phyloP scores from a whole-genome alignment of 2,329 filamentous ascomycete species.

The Herpotrichia juniperi region DNA sequence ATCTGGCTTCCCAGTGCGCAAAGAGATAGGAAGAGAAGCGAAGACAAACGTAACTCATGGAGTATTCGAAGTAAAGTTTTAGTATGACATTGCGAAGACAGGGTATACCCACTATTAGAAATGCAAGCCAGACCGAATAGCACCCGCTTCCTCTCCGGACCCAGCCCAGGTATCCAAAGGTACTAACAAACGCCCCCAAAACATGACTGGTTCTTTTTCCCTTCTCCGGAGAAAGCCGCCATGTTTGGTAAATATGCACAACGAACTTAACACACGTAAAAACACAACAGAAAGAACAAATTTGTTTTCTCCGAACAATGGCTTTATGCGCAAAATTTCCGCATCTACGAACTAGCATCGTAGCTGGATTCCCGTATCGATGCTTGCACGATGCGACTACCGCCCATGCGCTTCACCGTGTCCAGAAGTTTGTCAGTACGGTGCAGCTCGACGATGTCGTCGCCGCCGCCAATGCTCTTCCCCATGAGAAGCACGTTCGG shows the following conservation, averaged over 20 bases:
- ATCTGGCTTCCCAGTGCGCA: no score
- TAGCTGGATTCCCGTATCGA: not conserved
- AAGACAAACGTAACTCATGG: no score
- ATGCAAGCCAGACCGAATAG: not conserved
- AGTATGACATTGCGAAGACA: not conserved
- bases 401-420: slow-evolving; percentile 76
- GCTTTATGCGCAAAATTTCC: slow-evolving; percentile 2
- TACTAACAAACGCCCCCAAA: not conserved
- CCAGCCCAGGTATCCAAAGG: not conserved
- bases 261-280: slow-evolving; percentile 4
- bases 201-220: not conserved
- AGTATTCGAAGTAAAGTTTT: not conserved
- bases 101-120: slow-evolving; percentile 1
- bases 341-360: slow-evolving; percentile 10
- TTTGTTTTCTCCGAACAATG: not conserved
- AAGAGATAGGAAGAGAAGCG: no score
- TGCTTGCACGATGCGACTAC: slow-evolving; percentile 63
- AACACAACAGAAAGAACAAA: not conserved
- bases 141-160: not conserved
- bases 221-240: slow-evolving; percentile 3
- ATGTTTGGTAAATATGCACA: slow-evolving; percentile 11
- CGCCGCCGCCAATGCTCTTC: slow-evolving; percentile 86
- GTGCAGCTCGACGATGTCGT: slow-evolving; percentile 77
- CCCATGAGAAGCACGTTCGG: slow-evolving; percentile 91
- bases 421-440: slow-evolving; percentile 68